A percentile compares a stretch with the other conserved stretches of the same genome.
These are phyloP conservation scores for Ascochyta koolunga DNA, from an alignment of 2,329 filamentous ascomycete species.

Conservation along the genomic window DNA sequence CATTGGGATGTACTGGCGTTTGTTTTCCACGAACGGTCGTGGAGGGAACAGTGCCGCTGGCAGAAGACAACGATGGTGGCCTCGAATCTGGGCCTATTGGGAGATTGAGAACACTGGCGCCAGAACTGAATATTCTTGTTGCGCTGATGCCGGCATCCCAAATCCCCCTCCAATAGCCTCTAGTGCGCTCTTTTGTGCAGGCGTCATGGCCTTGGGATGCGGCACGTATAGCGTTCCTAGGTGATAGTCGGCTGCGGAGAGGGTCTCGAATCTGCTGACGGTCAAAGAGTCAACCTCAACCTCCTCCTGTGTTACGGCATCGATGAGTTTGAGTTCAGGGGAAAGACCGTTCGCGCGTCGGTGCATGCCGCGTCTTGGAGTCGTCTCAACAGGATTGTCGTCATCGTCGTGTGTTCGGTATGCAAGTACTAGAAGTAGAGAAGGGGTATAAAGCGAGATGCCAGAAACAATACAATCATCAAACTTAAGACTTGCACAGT, in stretches of 20 bases:
- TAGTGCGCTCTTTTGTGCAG: conserved; percentile 74
- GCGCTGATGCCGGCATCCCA: conserved; percentile 93
- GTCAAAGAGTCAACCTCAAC: conserved; percentile 85
- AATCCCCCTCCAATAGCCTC: conserved; percentile 79
- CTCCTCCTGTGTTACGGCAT: conserved; percentile 81
- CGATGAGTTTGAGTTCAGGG: conserved; percentile 89
- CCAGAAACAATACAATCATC: conserved; percentile 97
- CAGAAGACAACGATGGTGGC: conserved; percentile 41
- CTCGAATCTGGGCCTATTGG: conserved; percentile 49
- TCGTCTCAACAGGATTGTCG: conserved; percentile 63
- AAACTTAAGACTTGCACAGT: conserved; percentile 70
- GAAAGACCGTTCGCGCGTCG: conserved; percentile 79
- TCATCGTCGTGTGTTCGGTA: conserved; percentile 79
- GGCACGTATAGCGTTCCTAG: conserved; percentile 80
- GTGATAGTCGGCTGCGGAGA: conserved; percentile 92
- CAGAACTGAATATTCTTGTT: conserved; percentile 83
- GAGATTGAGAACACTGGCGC: conserved; percentile 70
- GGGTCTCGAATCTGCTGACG: conserved; percentile 82
- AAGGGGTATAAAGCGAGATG: conserved; percentile 94
- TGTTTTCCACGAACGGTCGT: conserved; percentile 26
- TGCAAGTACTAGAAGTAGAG: conserved; percentile 86
- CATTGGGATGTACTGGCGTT: conserved; percentile 54
- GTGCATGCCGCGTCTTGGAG: conserved; percentile 69
- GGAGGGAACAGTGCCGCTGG: conserved; percentile 26
- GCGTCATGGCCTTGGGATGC: conserved; percentile 64